phyloP scores from a whole-genome alignment of 73 alveolate species.

The Tetrahymena malaccensis region DNA sequence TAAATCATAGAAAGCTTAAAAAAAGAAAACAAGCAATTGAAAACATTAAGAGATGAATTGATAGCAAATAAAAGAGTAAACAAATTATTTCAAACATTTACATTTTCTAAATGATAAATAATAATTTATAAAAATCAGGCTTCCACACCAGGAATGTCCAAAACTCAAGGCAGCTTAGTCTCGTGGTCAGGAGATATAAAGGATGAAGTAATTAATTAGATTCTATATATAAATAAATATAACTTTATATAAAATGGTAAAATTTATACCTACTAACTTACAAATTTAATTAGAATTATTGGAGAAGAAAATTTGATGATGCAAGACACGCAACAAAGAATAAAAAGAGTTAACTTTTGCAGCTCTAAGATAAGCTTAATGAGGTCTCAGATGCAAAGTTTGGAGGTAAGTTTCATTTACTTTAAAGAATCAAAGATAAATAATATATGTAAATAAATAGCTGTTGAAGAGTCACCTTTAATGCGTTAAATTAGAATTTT shows the following conservation, averaged over 20 bases:
- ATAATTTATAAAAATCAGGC: background rate
- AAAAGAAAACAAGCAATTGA: constrained; percentile 19
- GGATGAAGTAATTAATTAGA: constrained; percentile 6
- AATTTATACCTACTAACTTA: too few species aligned
- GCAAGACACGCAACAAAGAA: constrained; percentile 34
- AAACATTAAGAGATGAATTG: constrained; percentile 37
- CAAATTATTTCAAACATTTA: background rate
- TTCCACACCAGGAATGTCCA: constrained; percentile 33
- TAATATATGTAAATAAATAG: background rate
- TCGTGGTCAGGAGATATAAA: constrained; percentile 46
- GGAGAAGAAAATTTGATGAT: constrained; percentile 45
- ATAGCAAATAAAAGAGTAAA: constrained; percentile 38
- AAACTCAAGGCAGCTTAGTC: constrained; percentile 34
- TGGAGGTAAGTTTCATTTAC: background rate
- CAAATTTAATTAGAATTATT: constrained; percentile 7
- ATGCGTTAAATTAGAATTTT: constrained; percentile 86
- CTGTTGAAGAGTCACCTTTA: constrained; percentile 77
- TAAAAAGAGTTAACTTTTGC: constrained; percentile 9
- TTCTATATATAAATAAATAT: background rate
- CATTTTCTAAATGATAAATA: background rate
- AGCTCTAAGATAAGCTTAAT: constrained; percentile 27
- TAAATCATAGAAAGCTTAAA: constrained; percentile 32
- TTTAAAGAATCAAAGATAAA: background rate
- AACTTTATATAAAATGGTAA: too few species aligned
- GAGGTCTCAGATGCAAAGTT: constrained; percentile 35